A percentile compares a stretch with the other conserved stretches of the same genome.
These are phyloP conservation scores for Lunasporangiospora selenospora DNA, from an alignment of 192 early-diverging fungal genomes.

Conservation along the genomic window DNA sequence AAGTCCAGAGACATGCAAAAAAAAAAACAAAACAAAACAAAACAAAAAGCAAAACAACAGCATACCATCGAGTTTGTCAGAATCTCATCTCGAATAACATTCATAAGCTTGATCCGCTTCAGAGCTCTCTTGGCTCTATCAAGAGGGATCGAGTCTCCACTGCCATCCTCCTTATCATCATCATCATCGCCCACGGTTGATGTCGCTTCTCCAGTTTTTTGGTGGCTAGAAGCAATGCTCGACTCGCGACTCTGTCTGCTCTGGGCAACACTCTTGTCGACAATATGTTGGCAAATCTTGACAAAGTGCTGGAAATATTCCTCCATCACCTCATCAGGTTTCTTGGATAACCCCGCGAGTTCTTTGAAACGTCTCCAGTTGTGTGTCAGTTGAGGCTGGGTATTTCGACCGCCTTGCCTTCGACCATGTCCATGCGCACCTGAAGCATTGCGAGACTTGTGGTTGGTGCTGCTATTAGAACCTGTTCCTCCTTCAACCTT, in stretches of 20 bases:
- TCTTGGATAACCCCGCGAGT: constrained; percentile 60
- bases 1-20: too few species aligned
- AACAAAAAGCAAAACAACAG: too few species aligned
- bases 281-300: constrained; percentile 57
- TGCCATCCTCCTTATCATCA: constrained; percentile 28
- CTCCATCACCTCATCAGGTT: constrained; percentile 65
- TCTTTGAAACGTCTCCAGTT: constrained; percentile 72
- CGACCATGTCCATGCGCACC: too few species aligned
- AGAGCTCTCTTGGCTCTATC: constrained; percentile 68
- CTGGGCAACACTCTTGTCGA: too few species aligned
- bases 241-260: too few species aligned
- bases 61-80: constrained; percentile 56
- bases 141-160: constrained; percentile 57
- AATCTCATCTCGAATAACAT: constrained; percentile 61
- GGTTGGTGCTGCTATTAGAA: too few species aligned
- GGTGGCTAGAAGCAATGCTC: background rate
- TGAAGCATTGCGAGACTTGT: too few species aligned
- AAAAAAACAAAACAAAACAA: too few species aligned
- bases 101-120: constrained; percentile 68
- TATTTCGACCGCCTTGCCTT: constrained; percentile 20
- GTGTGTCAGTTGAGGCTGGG: too few species aligned
- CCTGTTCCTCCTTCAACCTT: constrained; percentile 22
- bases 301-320: constrained; percentile 61
- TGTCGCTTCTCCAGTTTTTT: background rate
- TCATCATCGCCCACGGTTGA: constrained; percentile 13